Evolutionary conservation across 129 eudicot genomes (phyloP), one percentile per base, ranked within the genome.

Genomic region (Solidago caesia): DNA sequence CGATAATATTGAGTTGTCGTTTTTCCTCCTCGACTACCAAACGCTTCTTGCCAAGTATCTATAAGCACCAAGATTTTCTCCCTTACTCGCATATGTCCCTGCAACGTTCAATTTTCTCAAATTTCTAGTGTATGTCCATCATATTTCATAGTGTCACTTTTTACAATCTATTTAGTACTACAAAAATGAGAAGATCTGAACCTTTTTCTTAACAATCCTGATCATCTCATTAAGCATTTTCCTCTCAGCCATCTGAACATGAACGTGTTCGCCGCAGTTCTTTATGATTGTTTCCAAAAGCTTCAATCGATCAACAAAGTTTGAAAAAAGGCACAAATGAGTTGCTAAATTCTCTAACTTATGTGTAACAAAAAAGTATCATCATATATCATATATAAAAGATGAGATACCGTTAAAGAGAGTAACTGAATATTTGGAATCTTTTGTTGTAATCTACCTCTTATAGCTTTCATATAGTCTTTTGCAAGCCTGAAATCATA

Each of bases 281-380:
- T 95, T 91, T 73, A 95, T 92, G 84, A 95, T 82, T 64, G 96
- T 91, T 88, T 95, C 99, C 85, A 95, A 70, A 69, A 95, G 90
- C 99, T 95, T 58, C 73, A 73, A 8, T 13, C 48, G 12, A 8
- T 13, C 48, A 12, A 65, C 25, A 51, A 53, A 49, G 55, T 51
- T 46, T 9, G 61, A 12, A n/a, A 42, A 71, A 39, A 21, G 42
- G 4, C 14, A 39, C 39, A 33, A 33, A 33, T 33, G 2, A 33
- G 39, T 33, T 33, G 39, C 39, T 33, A 33, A 33, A 33, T 33
- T 0, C 0, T 33, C 39, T 33, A 33, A 33, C 39, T 33, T 33
- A 33, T 33, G 39, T 33, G 39, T 33, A 33, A 33, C 39, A 21
- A 33, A 13, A n/a, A 46, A 47, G 68, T n/a, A 49, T 56, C 61